A percentile compares a stretch with the other conserved stretches of the same genome.
Conservation (phyloP, 2,329 filamentous ascomycete genomes). For the Ophiostoma sp. region DNA sequence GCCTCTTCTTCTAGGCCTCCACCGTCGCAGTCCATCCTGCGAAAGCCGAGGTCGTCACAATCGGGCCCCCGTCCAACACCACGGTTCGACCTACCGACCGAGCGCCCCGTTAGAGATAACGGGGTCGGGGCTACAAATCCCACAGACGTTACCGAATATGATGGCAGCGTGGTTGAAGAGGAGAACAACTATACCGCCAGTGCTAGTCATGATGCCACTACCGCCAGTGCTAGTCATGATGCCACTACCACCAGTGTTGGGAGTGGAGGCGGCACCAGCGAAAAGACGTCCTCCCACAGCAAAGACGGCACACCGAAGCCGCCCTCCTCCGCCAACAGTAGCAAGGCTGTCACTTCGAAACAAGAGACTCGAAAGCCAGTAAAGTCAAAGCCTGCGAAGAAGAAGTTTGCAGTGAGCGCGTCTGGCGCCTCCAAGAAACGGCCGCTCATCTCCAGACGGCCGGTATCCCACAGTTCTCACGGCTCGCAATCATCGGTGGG, state of each 20-base stretch:
- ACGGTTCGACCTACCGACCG: conserved; percentile 52
- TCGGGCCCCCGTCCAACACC: conserved; percentile 54
- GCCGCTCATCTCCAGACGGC: conserved; percentile 42
- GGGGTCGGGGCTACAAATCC: background rate
- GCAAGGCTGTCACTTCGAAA: conserved; percentile 14
- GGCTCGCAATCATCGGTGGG: conserved; percentile 44
- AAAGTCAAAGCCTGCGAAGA: conserved; percentile 25
- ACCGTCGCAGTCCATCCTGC: conserved; percentile 53
- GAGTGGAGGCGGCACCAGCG: conserved; percentile 17
- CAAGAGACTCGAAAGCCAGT: background rate
- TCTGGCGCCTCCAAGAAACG: conserved; percentile 40
- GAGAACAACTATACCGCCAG: background rate
- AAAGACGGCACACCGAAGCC: background rate
- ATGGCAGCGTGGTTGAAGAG: conserved; percentile 24
- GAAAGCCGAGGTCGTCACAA: conserved; percentile 43
- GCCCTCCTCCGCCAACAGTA: conserved; percentile 14
- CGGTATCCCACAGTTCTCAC: conserved; percentile 40
- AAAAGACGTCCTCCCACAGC: background rate
- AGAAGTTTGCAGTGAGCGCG: conserved; percentile 42
- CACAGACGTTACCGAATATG: conserved; percentile 31
- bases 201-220: background rate
- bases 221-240: background rate
- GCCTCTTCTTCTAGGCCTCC: conserved; percentile 44
- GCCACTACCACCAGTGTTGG: background rate
- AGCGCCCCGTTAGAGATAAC: conserved; percentile 35